These are phyloP conservation scores for Yamagishiella unicocca DNA, from an alignment of 139 green algal genomes.

Conservation along the genomic window DNA sequence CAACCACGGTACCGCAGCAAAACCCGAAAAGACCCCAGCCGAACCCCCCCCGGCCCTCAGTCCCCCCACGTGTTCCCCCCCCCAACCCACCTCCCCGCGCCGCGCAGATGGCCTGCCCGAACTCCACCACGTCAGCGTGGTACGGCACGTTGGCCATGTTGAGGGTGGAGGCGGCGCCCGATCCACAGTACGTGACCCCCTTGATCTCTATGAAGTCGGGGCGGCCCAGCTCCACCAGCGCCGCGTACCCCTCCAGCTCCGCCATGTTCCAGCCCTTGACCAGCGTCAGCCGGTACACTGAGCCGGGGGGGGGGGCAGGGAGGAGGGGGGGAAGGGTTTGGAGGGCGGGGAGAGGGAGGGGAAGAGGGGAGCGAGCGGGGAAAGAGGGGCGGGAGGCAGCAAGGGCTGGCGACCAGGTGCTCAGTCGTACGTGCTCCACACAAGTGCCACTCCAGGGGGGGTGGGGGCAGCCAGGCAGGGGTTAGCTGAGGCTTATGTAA, in stretches of 20 bases:
- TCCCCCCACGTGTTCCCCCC: neutral
- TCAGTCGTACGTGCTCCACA: no score
- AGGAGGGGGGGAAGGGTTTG: neutral
- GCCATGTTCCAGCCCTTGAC: conserved; percentile 88
- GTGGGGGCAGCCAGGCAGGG: no score
- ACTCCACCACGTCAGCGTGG: conserved; percentile 81
- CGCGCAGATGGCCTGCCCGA: conserved; percentile 72
- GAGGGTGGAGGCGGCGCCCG: conserved; percentile 62
- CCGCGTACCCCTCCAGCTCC: conserved; percentile 77
- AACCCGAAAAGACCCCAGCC: no score
- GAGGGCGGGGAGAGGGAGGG: neutral
- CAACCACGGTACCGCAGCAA: no score
- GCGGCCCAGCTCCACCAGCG: conserved; percentile 64
- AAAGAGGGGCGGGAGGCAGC: neutral
- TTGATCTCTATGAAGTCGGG: conserved; percentile 92
- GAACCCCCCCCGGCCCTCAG: neutral
- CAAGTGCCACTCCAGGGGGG: no score
- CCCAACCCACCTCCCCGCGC: conserved; percentile 48
- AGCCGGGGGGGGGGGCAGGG: neutral
- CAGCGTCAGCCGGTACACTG: conserved; percentile 76
- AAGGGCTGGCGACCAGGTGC: neutral
- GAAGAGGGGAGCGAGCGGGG: neutral
- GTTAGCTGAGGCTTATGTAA: no score
- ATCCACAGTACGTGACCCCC: conserved; percentile 89
- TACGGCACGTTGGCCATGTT: conserved; percentile 92